Percentiles rank a stretch among this genome's conserved stretches.
These are phyloP conservation scores for Quercus parvula DNA, from an alignment of 306 rosid species.

Conservation along the genomic window DNA sequence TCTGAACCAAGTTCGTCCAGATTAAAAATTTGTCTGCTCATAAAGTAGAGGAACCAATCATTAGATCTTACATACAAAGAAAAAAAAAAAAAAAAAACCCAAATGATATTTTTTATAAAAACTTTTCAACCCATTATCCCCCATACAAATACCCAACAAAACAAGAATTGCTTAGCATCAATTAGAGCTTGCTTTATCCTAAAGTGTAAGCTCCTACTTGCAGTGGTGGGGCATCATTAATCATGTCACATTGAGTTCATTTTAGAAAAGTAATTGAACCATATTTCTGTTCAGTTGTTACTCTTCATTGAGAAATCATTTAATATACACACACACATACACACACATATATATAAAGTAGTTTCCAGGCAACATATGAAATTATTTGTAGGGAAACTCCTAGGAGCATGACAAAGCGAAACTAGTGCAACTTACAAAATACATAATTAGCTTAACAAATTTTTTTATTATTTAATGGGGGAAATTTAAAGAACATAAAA, in stretches of 20 bases:
- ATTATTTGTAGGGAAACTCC: no score
- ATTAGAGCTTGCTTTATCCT: not conserved
- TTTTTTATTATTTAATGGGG: not conserved
- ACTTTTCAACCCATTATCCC: not conserved
- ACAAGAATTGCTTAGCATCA: not conserved
- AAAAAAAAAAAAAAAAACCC: not conserved
- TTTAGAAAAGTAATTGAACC: no score
- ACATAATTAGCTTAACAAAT: not conserved
- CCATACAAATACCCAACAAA: not conserved
- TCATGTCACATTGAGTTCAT: not conserved
- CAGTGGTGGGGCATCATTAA: not conserved
- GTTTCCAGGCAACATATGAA: not conserved
- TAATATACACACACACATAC: no score
- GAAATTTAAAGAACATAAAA: not conserved
- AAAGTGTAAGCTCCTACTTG: not conserved
- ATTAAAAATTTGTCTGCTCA: constrained; percentile 33
- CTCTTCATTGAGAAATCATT: not conserved
- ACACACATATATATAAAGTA: not conserved
- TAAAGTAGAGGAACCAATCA: not conserved
- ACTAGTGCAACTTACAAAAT: not conserved
- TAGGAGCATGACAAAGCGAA: no score
- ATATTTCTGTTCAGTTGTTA: no score
- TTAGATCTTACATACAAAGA: not conserved
- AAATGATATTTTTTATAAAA: not conserved
- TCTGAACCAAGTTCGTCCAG: constrained; percentile 75